A percentile compares a stretch with the other conserved stretches of the same genome.
Evolutionary conservation across 2,329 filamentous ascomycete species (phyloP).

Genomic region (Penicillium sp.): DNA sequence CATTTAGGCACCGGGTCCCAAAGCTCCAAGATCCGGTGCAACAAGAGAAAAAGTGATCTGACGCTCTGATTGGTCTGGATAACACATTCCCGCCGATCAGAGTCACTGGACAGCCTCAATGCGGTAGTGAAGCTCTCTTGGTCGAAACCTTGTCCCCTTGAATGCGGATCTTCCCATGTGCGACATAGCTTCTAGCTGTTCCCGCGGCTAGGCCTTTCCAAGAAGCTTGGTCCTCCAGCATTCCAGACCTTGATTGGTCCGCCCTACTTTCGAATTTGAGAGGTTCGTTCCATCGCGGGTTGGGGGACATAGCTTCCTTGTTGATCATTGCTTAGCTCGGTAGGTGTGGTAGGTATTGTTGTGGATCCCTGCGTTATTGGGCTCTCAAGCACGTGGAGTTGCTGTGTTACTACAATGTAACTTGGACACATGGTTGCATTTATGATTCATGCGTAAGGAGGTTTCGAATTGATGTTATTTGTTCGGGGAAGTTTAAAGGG

Average conservation of each 20-base stretch:
- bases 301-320: not conserved
- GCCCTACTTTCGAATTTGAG: not conserved
- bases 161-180: not conserved
- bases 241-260: not conserved
- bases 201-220: not conserved
- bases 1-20: not conserved
- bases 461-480: not conserved
- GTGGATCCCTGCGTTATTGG: not conserved
- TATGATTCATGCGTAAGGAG: not conserved
- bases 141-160: not conserved
- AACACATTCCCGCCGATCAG: not conserved
- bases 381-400: not conserved
- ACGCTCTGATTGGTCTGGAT: not conserved
- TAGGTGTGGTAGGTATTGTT: not conserved
- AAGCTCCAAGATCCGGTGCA: not conserved
- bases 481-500: not conserved
- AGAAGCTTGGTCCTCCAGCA: not conserved
- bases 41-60: not conserved
- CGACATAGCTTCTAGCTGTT: not conserved
- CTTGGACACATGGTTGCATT: not conserved
- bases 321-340: not conserved
- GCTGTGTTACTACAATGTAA: not conserved
- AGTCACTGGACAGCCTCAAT: not conserved
- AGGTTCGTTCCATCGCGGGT: not conserved
- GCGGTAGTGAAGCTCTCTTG: not conserved